Conservation (phyloP, 2,329 filamentous ascomycete genomes). For the Coniochaeta sp. region DNA sequence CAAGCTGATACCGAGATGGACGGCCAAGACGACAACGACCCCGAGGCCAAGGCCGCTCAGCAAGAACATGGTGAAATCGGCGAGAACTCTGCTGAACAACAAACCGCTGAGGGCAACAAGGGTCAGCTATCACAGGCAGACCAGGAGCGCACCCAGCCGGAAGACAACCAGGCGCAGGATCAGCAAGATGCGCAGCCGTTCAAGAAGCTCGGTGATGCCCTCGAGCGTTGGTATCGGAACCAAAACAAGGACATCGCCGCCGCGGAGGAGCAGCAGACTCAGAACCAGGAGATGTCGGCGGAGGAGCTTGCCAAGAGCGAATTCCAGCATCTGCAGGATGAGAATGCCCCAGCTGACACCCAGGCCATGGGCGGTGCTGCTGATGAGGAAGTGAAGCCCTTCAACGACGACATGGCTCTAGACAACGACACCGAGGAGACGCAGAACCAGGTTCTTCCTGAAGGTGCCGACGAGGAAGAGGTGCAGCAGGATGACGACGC, state of each 20-base stretch:
- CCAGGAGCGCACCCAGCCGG: conserved; percentile 37
- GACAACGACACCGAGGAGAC: conserved; percentile 58
- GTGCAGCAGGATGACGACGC: conserved; percentile 24
- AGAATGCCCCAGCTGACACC: conserved; percentile 73
- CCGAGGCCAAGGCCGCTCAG: conserved; percentile 53
- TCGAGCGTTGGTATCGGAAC: conserved; percentile 88
- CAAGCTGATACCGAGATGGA: conserved; percentile 57
- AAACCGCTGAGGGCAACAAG: conserved; percentile 57
- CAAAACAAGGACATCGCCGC: conserved; percentile 73
- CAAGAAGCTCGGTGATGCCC: conserved; percentile 87
- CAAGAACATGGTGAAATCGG: conserved; percentile 61
- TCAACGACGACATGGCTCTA: conserved; percentile 85
- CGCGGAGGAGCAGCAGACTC: conserved; percentile 47
- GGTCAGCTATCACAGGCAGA: conserved; percentile 43
- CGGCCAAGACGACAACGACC: conserved; percentile 43
- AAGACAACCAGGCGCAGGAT: conserved; percentile 35
- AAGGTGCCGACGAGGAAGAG: conserved; percentile 33
- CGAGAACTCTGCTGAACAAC: conserved; percentile 56
- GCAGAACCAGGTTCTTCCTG: conserved; percentile 42
- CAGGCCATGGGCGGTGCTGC: conserved; percentile 86
- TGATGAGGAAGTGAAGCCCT: conserved; percentile 76
- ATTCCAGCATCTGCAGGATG: conserved; percentile 87
- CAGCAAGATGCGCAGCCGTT: conserved; percentile 59
- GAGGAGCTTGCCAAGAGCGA: conserved; percentile 73
- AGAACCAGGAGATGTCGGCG: conserved; percentile 43